A percentile compares a stretch with the other conserved stretches of the same genome.
Conservation (phyloP, 108 stramenopile species). For the Cyclotella choctawhatcheeana region DNA sequence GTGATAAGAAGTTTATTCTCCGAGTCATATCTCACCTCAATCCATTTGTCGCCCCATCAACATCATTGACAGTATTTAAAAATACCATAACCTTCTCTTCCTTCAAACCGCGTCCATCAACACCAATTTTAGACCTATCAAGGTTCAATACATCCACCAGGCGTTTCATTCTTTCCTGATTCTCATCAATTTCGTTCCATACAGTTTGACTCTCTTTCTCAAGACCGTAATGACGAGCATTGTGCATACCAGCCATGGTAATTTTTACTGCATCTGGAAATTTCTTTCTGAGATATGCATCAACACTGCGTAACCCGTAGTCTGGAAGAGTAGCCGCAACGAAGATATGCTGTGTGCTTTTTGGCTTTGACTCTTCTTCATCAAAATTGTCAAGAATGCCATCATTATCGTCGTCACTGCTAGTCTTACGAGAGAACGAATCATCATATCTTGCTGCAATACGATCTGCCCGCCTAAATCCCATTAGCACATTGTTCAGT, state of each 20-base stretch:
- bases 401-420: constrained; percentile 44
- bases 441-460: constrained; percentile 37
- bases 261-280: constrained; percentile 84
- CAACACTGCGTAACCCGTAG: constrained; percentile 89
- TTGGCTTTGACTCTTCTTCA: constrained; percentile 23
- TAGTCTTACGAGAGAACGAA: constrained; percentile 28
- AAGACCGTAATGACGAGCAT: constrained; percentile 87
- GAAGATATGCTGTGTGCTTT: constrained; percentile 82
- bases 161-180: constrained; percentile 81
- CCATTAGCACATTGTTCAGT: constrained; percentile 90
- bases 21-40: constrained; percentile 37
- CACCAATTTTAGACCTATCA: constrained; percentile 48
- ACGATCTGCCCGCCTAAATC: constrained; percentile 86
- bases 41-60: constrained; percentile 76
- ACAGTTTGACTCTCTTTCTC: constrained; percentile 59
- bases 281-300: constrained; percentile 82
- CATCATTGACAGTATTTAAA: constrained; percentile 85
- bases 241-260: constrained; percentile 82
- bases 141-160: constrained; percentile 70
- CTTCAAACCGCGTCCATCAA: constrained; percentile 63
- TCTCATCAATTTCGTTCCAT: constrained; percentile 74
- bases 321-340: constrained; percentile 97
- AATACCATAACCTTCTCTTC: constrained; percentile 92
- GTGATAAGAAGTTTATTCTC: neutral
- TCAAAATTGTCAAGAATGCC: constrained; percentile 30